Percentiles rank a stretch among this genome's conserved stretches.
Conservation (phyloP, 257 asterid genomes). For the Avicennia marina region DNA sequence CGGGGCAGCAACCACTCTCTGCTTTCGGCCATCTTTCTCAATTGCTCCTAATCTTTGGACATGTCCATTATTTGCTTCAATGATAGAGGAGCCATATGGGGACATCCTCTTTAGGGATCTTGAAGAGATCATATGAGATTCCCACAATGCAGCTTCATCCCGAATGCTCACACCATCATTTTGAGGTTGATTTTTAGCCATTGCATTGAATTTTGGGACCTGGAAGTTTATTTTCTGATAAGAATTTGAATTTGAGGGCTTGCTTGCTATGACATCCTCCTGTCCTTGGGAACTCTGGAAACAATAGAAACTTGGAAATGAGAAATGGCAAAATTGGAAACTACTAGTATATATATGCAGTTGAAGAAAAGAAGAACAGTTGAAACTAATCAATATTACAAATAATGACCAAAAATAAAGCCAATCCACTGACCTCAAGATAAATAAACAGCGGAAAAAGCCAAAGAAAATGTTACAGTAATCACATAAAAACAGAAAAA, state of each 20-base stretch:
- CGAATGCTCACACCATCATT: slow-evolving; percentile 14
- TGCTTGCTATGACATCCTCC: slow-evolving; percentile 29
- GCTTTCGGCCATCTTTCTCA: slow-evolving; percentile 37
- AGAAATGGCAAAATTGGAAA: not conserved
- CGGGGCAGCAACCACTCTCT: slow-evolving; percentile 32
- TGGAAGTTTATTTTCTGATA: slow-evolving; percentile 25
- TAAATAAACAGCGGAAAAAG: not conserved
- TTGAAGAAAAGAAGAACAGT: no score
- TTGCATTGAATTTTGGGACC: slow-evolving; percentile 24
- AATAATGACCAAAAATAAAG: not conserved
- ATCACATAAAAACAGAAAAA: not conserved
- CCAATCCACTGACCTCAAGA: not conserved
- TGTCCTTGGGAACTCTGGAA: slow-evolving; percentile 41
- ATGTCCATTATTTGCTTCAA: slow-evolving; percentile 38
- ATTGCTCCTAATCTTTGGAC: slow-evolving; percentile 35
- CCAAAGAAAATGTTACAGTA: not conserved
- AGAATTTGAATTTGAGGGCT: slow-evolving; percentile 35
- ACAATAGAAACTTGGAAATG: slow-evolving; percentile 18
- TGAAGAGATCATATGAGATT: slow-evolving; percentile 35
- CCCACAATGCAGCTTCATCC: slow-evolving; percentile 21
- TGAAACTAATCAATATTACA: no score
- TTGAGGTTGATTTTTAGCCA: slow-evolving; percentile 26
- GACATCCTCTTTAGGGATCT: slow-evolving; percentile 52
- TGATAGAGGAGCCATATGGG: slow-evolving; percentile 41
- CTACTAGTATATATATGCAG: not conserved